Base-by-base conservation (phyloP, 805 yeast genomes). In the Candida maltosa region DNA sequence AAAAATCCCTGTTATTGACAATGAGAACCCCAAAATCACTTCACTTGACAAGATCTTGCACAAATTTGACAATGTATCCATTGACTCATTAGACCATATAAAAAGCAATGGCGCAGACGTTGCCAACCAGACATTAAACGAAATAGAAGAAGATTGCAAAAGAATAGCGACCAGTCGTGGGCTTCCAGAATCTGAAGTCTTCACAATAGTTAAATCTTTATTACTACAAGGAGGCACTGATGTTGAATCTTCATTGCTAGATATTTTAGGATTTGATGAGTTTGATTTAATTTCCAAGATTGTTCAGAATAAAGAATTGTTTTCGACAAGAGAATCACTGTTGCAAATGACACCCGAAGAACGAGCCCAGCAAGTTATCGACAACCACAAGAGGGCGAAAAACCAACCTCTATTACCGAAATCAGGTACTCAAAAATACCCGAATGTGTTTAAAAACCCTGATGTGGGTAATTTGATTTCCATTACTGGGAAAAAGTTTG, bases 221-320 rank as follows among this genome's bases (percentile, higher is more conserved):
- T 32, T 76, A 3, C 46, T 51, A 2, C 48, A 66, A 0, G 62
- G 63, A 14, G 45, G 60, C 6, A 60, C 69, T 7, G 82, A 78
- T 27, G 83, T 76, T 23, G 78, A 75, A 25, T 78, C 85, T 5
- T 62, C 76, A 5, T 60, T 93, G 27, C 78, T 87, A 40, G 96
- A 88, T 54, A 67, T 86, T 6, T 56, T 93, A 1, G 98, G 98
- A 0, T 83, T 79, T 47, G 96, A 87, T 17, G 84, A 87, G 51
- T 73, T 93, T 41, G 96, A 87, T 35, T 58, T 89, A 32, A 84
- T 89, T 7, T 71, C 87, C 1, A 73, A 69, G 29, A 59, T 87
- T 9, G 55, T 87, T 4, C 73, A 72, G 34, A 59, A 75, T 33
- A 73, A 69, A 46, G 48, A 48, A 0, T 51, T 48, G 11, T 31